phyloP scores from a whole-genome alignment of 257 asterid species.

The Nicotiana otophora region DNA sequence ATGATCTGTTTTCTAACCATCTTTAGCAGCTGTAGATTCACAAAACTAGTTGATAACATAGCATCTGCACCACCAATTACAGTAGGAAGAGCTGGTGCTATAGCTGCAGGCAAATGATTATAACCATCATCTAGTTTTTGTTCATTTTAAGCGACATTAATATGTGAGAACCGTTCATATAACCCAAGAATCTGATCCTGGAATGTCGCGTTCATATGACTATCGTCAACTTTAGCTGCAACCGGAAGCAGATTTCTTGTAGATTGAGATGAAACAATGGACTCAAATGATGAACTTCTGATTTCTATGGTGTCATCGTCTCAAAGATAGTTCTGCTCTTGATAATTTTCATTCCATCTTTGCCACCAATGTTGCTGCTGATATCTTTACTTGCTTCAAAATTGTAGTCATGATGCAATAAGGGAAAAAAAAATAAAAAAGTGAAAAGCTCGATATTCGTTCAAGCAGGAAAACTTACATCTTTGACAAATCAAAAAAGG shows the following conservation, averaged over 20 bases:
- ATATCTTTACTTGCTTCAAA: too few relatives aligned
- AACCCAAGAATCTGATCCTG: conserved; percentile 28
- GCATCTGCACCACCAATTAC: neutral
- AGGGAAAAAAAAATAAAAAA: too few relatives aligned
- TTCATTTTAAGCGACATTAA: conserved; percentile 27
- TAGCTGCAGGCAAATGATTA: neutral
- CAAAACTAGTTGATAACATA: neutral
- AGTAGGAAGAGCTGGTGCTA: conserved; percentile 15
- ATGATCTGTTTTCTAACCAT: conserved; percentile 40
- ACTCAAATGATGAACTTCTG: neutral
- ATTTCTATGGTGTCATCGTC: too few relatives aligned
- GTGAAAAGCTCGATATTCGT: too few relatives aligned
- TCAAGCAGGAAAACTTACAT: too few relatives aligned
- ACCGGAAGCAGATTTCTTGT: conserved; percentile 41
- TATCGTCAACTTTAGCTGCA: conserved; percentile 39
- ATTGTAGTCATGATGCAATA: too few relatives aligned
- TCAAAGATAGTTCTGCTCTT: too few relatives aligned
- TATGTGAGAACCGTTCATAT: conserved; percentile 50
- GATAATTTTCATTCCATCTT: too few relatives aligned
- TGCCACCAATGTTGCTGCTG: too few relatives aligned
- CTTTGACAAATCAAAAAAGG: too few relatives aligned
- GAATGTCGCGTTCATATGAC: neutral
- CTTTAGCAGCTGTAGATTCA: conserved; percentile 13
- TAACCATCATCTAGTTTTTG: conserved; percentile 11
- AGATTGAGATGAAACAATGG: conserved; percentile 47